Percentiles rank a stretch among this genome's conserved stretches.
phyloP scores from a whole-genome alignment of 768 basidiomycete genomes.

The Pleurotus platypus region DNA sequence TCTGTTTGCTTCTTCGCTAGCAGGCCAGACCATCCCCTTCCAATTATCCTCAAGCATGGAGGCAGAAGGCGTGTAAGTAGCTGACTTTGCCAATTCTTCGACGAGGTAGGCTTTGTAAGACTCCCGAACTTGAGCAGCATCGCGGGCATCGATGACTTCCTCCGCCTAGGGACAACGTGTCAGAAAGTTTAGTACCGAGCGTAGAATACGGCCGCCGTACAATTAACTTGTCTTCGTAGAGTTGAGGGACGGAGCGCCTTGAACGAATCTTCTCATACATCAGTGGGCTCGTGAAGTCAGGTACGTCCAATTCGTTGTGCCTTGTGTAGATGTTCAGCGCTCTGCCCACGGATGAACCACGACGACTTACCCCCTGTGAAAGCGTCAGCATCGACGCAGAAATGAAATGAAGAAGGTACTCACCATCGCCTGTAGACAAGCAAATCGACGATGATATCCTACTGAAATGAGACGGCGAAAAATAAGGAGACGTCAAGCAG shows the following conservation, averaged over 20 bases:
- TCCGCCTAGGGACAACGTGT: conserved; percentile 33
- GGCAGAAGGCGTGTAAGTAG: conserved; percentile 43
- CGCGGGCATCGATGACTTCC: conserved; percentile 46
- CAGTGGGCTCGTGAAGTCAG: conserved; percentile 80
- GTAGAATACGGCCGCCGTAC: conserved; percentile 37
- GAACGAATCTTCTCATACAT: conserved; percentile 90
- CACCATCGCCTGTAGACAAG: conserved; percentile 85
- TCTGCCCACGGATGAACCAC: not conserved
- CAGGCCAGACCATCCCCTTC: conserved; percentile 64
- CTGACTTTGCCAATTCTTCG: conserved; percentile 46
- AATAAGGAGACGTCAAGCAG: not conserved
- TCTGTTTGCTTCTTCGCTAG: conserved; percentile 43
- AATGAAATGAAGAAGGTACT: conserved; percentile 13
- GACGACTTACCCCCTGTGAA: conserved; percentile 35
- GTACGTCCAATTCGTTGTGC: conserved; percentile 88
- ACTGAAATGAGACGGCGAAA: not conserved
- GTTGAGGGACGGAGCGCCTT: conserved; percentile 70
- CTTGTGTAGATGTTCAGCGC: conserved; percentile 27
- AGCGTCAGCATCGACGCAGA: not conserved
- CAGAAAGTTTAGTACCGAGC: not conserved
- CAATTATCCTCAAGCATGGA: conserved; percentile 69
- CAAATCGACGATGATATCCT: conserved; percentile 86
- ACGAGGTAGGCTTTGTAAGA: conserved; percentile 65
- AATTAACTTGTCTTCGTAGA: conserved; percentile 78
- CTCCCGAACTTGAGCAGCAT: conserved; percentile 47